Evolutionary conservation across 1,139 yeast genomes (phyloP).

Genomic region (Sugiyamaella japonica): DNA sequence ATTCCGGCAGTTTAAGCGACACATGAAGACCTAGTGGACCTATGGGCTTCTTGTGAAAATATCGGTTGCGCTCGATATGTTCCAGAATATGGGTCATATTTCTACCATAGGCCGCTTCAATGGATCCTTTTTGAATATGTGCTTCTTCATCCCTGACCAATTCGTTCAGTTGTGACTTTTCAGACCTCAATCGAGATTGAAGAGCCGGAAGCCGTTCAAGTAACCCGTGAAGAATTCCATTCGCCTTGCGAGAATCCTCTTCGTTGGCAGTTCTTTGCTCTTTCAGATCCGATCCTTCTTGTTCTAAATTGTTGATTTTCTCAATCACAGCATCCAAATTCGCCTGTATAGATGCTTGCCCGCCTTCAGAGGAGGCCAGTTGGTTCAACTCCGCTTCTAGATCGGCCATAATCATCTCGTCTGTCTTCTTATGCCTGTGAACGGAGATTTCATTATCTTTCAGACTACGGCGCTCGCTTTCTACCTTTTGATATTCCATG

Average conservation of each 20-base stretch:
- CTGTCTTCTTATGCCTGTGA: conserved; percentile 5
- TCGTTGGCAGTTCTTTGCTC: not conserved
- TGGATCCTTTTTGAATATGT: too few species aligned
- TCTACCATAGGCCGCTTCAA: conserved; percentile 48
- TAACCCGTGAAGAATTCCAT: not conserved
- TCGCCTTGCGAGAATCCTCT: not conserved
- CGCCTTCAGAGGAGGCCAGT: conserved; percentile 11
- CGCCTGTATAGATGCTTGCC: not conserved
- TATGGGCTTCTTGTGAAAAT: conserved; percentile 56
- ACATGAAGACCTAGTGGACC: conserved; percentile 81
- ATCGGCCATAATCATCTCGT: not conserved
- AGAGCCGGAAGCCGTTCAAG: not conserved
- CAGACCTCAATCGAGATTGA: not conserved
- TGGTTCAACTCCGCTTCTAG: conserved; percentile 3
- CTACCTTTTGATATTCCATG: not conserved
- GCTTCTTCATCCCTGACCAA: conserved; percentile 5
- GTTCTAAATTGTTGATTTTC: conserved; percentile 6
- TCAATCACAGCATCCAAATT: not conserved
- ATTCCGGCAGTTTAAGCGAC: conserved; percentile 57
- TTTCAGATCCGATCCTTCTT: conserved; percentile 8
- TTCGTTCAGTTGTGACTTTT: not conserved
- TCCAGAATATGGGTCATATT: conserved; percentile 46
- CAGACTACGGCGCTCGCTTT: not conserved
- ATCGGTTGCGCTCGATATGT: conserved; percentile 42
- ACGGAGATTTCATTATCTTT: not conserved